Base-by-base conservation (phyloP, 306 rosid species). In the Begonia loranthoides region DNA sequence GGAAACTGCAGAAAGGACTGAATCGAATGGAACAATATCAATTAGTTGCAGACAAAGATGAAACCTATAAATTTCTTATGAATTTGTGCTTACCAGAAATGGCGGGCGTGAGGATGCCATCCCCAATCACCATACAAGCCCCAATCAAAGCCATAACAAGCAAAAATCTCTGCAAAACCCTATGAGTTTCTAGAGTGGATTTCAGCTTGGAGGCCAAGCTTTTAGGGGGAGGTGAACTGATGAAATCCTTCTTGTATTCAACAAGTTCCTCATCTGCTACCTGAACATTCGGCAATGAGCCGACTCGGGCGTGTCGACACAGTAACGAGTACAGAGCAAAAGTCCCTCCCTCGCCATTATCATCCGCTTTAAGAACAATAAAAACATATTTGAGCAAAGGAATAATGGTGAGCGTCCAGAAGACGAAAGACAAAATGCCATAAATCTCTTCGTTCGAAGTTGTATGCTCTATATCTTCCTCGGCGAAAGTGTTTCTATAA, bases 321-420 rank as follows among this genome's bases (percentile, higher is more conserved):
- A 90, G 66, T 71, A 86, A 62, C 15, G 99, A 86, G 65, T 90
- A 90, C 59, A 90, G 57, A 10, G 99, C 99, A 66, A 90, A 90
- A 15, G 95, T 90, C 55, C 99, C 99, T 58, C 99, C 99, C 63
- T 90, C 99, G 15, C 95, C 95, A 79, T 90, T 90, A 51, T 90
- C 99, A 52, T 90, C 77, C 12, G 95, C 99, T 64, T 63, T 84
- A 9, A 90, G 76, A 44, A 90, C 99, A 12, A 90, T 78, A 57
- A 86, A 83, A 46, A 90, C 95, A 33, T 90, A 90, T 55, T 90
- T 90, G 16, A 90, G 56, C 64, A 90, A 59, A 28, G 99, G 95
- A 44, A 90, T 47, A 58, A 90, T 49, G 40, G 99, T 90, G 43
- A 90, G 69, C 3, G 88, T 80, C 99, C 99, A 90, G 72, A 90